Base-by-base conservation (phyloP, 2,329 filamentous ascomycete species). In the Sclerotinia trifoliorum region DNA sequence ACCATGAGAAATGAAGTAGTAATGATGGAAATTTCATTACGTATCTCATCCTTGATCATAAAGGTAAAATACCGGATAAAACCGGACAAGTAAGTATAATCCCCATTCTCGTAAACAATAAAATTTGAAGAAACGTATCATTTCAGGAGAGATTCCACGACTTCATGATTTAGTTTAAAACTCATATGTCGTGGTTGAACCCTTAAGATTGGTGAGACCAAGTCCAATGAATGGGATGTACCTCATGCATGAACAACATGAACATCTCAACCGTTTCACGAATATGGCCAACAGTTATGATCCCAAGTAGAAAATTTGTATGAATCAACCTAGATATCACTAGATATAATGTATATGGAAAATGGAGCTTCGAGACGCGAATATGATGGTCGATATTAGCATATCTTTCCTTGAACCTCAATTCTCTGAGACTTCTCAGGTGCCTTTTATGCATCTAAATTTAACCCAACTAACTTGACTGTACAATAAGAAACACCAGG, bases 401-500 rank as follows among this genome's bases (percentile, higher is more conserved):
- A 13, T 39, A 8, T 13, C 7, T 0, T 26, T 15, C 60, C 17
- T 6, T 2, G 7, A 15, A 5, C 51, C 29, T 11, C 13, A 48
- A 58, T 35, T 11, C 26, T 35, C 52, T 24, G 63, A 65, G 63
- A 58, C 26, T 58, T 65, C 52, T 58, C 52, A 64, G 35, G 48
- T 55, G 21, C 8, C 46, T 66, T 26, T 66, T 29, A 51, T 29
- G n/a, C 64, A 58, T n/a, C 42, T 21, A 17, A 11, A 21, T 17
- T 48, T 15, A n/a, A 15, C 5, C 46, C 13, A 32, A 49, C 60
- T 19, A 49, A 49, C 5, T 17, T 3, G 8, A 54, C 11, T 17
- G 26, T 61, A 39, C 32, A 32, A 6, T 10, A 58, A 11, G 4
- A 42, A 42, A 11, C 13, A 62, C 7, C 11, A 39, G 35, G 35